Evolutionary conservation across 2,329 filamentous ascomycete species (phyloP).

Genomic region (Phialophora expanda): DNA sequence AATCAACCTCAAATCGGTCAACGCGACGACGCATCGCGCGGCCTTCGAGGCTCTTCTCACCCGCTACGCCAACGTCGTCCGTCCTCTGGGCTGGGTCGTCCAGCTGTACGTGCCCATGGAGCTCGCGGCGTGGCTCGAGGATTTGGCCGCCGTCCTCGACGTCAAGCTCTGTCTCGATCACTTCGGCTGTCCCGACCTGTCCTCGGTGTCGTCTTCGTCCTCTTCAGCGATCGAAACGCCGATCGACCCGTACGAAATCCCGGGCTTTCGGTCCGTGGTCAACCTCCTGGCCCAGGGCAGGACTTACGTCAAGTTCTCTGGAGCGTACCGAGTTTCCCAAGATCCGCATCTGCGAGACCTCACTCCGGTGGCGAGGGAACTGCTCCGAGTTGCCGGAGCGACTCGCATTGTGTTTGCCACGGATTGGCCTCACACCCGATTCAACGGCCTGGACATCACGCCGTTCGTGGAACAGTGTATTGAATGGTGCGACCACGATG

Average conservation of each 20-base stretch:
- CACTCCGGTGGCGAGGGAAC: neutral
- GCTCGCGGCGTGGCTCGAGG: slow-evolving; percentile 54
- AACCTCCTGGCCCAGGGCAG: neutral
- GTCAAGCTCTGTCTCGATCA: slow-evolving; percentile 62
- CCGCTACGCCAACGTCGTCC: slow-evolving; percentile 55
- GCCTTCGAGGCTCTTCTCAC: slow-evolving; percentile 52
- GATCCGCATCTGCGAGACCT: neutral
- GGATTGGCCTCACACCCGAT: slow-evolving; percentile 69
- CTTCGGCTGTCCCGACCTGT: slow-evolving; percentile 58
- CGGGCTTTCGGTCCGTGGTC: neutral
- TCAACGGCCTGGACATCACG: neutral
- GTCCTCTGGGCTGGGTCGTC: slow-evolving; percentile 60
- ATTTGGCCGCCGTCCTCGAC: slow-evolving; percentile 54
- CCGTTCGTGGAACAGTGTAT: neutral
- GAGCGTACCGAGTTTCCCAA: neutral
- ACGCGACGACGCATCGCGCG: slow-evolving; percentile 47
- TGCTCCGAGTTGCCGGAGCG: slow-evolving; percentile 45
- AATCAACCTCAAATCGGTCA: slow-evolving; percentile 63
- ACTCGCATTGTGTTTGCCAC: slow-evolving; percentile 62
- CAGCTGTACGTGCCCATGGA: slow-evolving; percentile 63
- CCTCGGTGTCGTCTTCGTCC: too few species aligned
- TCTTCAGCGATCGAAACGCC: slow-evolving; percentile 45
- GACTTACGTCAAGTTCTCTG: slow-evolving; percentile 41
- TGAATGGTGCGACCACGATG: too few species aligned
- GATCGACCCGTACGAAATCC: neutral